Conservation (phyloP, 2,329 filamentous ascomycete species). For the Pseudocercospora cruenta region DNA sequence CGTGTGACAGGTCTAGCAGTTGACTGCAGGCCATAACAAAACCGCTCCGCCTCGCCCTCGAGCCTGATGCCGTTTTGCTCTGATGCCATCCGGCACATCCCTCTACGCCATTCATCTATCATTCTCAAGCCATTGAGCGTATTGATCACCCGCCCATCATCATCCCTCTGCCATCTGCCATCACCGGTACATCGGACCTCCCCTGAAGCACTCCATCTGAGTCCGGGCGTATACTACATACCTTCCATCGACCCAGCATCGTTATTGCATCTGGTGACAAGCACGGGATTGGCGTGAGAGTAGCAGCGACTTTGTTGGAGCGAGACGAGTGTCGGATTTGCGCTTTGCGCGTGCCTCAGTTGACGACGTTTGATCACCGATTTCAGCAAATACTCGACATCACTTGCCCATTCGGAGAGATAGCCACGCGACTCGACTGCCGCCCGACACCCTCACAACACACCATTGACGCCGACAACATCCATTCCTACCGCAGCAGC, state of each 20-base stretch:
- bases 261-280: slow-evolving; percentile 9
- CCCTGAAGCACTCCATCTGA: slow-evolving; percentile 3
- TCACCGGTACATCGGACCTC: slow-evolving; percentile 11
- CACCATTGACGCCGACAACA: slow-evolving; percentile 20
- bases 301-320: background rate
- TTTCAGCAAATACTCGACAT: slow-evolving; percentile 5
- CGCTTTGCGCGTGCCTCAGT: slow-evolving; percentile 4
- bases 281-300: background rate
- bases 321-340: background rate
- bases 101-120: slow-evolving; percentile 17
- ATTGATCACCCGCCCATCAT: slow-evolving; percentile 6
- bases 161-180: background rate
- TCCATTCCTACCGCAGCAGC: slow-evolving; percentile 20
- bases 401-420: slow-evolving; percentile 2
- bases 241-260: slow-evolving; percentile 16
- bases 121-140: slow-evolving; percentile 22
- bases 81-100: slow-evolving; percentile 24
- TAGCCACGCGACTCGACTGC: slow-evolving; percentile 24
- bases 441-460: slow-evolving; percentile 13
- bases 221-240: slow-evolving; percentile 1
- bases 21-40: slow-evolving; percentile 30
- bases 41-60: slow-evolving; percentile 23
- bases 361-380: slow-evolving; percentile 7
- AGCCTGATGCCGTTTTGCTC: slow-evolving; percentile 22
- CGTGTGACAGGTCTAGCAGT: slow-evolving; percentile 30